Conservation (phyloP, 2,329 filamentous ascomycete species). For the Ascochyta pisi region DNA sequence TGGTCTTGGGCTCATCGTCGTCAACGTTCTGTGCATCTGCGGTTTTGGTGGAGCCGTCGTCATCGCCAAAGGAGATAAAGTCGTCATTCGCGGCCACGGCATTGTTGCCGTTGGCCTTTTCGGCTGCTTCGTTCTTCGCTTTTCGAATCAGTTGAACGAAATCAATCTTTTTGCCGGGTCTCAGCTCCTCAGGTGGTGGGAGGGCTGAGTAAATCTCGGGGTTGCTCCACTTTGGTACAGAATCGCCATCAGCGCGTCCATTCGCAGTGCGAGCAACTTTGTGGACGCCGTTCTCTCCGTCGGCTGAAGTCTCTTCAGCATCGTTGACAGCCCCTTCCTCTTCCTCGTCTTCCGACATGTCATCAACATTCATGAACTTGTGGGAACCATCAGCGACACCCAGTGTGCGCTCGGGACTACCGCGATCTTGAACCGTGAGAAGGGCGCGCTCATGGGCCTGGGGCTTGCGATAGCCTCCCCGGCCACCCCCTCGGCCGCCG, state of each 20-base stretch:
- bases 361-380: slow-evolving; percentile 51
- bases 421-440: slow-evolving; percentile 50
- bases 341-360: slow-evolving; percentile 50
- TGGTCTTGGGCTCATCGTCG: slow-evolving; percentile 17
- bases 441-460: slow-evolving; percentile 55
- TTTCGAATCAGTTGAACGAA: slow-evolving; percentile 92
- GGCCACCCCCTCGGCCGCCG: slow-evolving; percentile 18
- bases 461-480: slow-evolving; percentile 31
- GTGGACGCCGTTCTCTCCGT: slow-evolving; percentile 28
- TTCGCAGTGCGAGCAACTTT: slow-evolving; percentile 34
- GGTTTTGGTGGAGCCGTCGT: slow-evolving; percentile 58
- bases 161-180: slow-evolving; percentile 77
- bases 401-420: slow-evolving; percentile 54
- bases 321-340: slow-evolving; percentile 44
- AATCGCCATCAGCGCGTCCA: slow-evolving; percentile 39
- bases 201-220: slow-evolving; percentile 91
- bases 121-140: slow-evolving; percentile 69
- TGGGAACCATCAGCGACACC: slow-evolving; percentile 52
- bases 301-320: slow-evolving; percentile 24
- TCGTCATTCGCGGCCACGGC: slow-evolving; percentile 66
- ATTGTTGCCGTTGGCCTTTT: slow-evolving; percentile 62
- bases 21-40: slow-evolving; percentile 28
- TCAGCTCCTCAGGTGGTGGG: slow-evolving; percentile 75
- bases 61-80: slow-evolving; percentile 85
- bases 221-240: slow-evolving; percentile 86